phyloP scores from a whole-genome alignment of 176 grass and related monocot genomes.

The Zoysia pacifica region DNA sequence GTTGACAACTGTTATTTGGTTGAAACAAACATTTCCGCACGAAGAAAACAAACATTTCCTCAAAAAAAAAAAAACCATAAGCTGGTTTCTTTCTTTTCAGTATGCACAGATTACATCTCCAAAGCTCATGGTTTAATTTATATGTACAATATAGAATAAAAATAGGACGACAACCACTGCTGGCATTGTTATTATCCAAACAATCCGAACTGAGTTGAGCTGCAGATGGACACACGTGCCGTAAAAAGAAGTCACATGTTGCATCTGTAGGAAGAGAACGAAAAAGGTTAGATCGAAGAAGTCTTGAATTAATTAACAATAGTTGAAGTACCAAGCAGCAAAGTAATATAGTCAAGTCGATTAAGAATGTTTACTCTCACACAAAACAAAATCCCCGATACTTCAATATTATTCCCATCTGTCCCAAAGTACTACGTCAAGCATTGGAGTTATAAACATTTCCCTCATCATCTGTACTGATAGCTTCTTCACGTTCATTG shows the following conservation, averaged over 20 bases:
- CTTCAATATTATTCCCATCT: slow-evolving; percentile 6
- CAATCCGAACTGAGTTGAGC: slow-evolving; percentile 8
- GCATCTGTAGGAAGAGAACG: no score
- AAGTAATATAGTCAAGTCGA: no score
- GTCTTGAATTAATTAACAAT: no score
- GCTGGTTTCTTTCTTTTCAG: slow-evolving; percentile 16
- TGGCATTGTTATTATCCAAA: slow-evolving; percentile 24
- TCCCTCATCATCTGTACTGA: slow-evolving; percentile 2
- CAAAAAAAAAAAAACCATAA: background rate
- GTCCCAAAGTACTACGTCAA: slow-evolving; percentile 5
- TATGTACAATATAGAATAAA: slow-evolving; percentile 38
- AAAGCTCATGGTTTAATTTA: background rate
- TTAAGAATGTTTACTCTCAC: slow-evolving; percentile 19
- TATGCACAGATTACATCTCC: slow-evolving; percentile 20
- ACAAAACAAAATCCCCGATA: slow-evolving; percentile 25
- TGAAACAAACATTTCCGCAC: slow-evolving; percentile 1
- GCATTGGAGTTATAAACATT: background rate
- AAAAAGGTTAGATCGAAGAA: no score
- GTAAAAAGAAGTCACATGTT: no score
- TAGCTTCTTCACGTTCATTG: slow-evolving; percentile 13
- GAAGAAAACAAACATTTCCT: background rate
- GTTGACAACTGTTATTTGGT: no score
- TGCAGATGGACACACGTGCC: background rate
- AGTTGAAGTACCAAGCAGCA: background rate
- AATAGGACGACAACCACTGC: background rate